Conservation (phyloP, 371 early-diverging fungal species). For the Mortierella sp. region DNA sequence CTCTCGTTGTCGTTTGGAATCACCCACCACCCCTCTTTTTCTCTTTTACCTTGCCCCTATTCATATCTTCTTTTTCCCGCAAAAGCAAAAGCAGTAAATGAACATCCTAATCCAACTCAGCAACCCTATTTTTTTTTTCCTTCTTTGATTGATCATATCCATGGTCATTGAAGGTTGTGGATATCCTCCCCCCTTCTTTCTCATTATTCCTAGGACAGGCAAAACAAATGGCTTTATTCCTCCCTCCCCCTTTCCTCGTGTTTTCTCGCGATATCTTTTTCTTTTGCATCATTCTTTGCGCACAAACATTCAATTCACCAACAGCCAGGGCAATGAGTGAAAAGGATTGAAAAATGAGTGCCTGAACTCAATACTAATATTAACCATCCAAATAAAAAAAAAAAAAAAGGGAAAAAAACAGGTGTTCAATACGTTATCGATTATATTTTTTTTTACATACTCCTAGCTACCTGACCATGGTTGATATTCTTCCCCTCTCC, state of each 20-base stretch:
- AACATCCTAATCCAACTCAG: conserved; percentile 4
- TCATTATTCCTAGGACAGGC: neutral
- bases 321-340: neutral
- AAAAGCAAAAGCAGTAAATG: conserved; percentile 6
- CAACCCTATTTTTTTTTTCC: neutral
- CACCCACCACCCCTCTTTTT: neutral
- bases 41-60: neutral
- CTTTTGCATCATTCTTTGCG: neutral
- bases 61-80: neutral
- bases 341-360: neutral
- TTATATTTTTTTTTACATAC: too few species aligned
- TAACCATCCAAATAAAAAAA: neutral
- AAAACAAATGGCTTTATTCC: neutral
- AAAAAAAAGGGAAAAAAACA: too few species aligned
- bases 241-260: neutral
- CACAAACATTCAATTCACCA: neutral
- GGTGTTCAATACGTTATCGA: too few species aligned
- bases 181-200: neutral
- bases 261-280: neutral
- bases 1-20: neutral
- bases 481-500: too few species aligned
- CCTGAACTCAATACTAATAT: neutral
- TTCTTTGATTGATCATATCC: neutral
- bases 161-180: neutral
- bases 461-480: too few species aligned